Percentiles rank a stretch among this genome's conserved stretches.
Conservation (phyloP, 306 rosid species). For the Castanea sativa region DNA sequence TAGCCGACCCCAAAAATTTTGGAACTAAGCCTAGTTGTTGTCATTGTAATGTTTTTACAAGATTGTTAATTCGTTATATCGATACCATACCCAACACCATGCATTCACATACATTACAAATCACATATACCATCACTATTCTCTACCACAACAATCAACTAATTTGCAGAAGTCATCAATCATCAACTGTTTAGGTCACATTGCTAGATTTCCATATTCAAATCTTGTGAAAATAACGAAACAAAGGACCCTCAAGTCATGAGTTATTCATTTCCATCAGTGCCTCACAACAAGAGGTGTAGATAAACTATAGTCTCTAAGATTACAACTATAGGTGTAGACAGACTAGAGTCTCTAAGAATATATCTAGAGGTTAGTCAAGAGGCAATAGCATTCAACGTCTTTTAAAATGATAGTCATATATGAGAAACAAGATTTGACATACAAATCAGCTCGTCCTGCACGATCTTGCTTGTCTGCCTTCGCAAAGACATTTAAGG, state of each 20-base stretch:
- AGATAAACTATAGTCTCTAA: not conserved
- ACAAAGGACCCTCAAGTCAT: not conserved
- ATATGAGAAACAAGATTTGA: not conserved
- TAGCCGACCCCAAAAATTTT: too few relatives aligned
- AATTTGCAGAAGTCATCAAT: too few relatives aligned
- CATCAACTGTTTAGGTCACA: too few relatives aligned
- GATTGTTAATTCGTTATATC: too few relatives aligned
- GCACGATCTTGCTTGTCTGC: slow-evolving; percentile 99
- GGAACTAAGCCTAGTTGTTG: too few relatives aligned
- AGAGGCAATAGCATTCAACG: not conserved
- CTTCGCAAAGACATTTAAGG: slow-evolving; percentile 80
- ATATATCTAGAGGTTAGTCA: not conserved
- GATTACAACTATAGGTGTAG: not conserved
- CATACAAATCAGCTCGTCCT: slow-evolving; percentile 91
- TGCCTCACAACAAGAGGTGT: not conserved
- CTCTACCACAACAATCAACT: too few relatives aligned
- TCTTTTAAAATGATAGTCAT: not conserved
- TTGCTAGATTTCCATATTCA: too few relatives aligned
- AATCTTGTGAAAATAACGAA: too few relatives aligned
- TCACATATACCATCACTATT: too few relatives aligned
- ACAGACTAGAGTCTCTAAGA: not conserved
- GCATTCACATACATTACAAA: too few relatives aligned
- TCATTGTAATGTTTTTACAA: too few relatives aligned
- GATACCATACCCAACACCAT: too few relatives aligned
- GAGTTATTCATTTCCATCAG: not conserved